Base-by-base conservation (phyloP, 805 yeast genomes). In the Zygosaccharomyces pseudorouxii region DNA sequence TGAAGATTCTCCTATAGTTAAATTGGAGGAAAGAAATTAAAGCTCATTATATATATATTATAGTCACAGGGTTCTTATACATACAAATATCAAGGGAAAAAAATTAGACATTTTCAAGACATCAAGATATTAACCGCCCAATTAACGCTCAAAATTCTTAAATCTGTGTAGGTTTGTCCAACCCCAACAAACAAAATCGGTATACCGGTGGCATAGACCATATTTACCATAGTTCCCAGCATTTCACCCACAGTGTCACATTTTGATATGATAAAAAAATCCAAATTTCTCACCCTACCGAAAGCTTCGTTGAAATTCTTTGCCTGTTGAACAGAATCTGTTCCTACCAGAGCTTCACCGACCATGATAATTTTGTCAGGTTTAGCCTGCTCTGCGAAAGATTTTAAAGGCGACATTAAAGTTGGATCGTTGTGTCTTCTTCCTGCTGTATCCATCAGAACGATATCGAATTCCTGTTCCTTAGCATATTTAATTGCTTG, bases 351-450 rank as follows among this genome's bases (percentile, higher is more conserved):
- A 0, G 99, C 99, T 68, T 92, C 99, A 37, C 97, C 98, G 16
- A 92, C 99, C 98, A 93, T 93, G 62, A 92, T 90, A 59, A 92
- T 92, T 66, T 88, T 92, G 69, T 92, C 93, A 0, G 98, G 99
- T 43, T 88, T 78, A 2, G 98, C 98, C 43, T 95, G 90, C 59
- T 86, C 89, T 14, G 97, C 98, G 67, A 92, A 92, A 48, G 92
- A 88, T 57, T 89, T 95, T 55, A 92, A 71, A 6, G 97, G 96
- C 0, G 97, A 92, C 99, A 92, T 92, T 53, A 92, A 75, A 49
- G 92, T 82, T 14, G 93, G 85, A 65, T 93, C 97, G 56, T 92
- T 89, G 63, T 93, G 99, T 48, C 98, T 82, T 71, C 99, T 80
- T 38, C 99, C 99, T 0, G 99, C 99, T 3, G 99, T 92, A 68